phyloP scores from a whole-genome alignment of 1,139 yeast species.

The Candida dubliniensis region DNA sequence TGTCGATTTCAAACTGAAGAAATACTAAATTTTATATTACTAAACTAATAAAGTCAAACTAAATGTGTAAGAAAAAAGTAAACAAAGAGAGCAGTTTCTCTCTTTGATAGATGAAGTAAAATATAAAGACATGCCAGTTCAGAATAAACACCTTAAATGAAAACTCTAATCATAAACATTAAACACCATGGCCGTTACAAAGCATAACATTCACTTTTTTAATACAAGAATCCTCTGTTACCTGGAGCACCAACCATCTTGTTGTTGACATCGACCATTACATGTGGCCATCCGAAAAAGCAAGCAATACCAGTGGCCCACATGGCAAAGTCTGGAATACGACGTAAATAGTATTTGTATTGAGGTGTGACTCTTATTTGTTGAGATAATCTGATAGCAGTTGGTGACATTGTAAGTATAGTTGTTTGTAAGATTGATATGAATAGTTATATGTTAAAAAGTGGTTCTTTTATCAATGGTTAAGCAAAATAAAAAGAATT shows the following conservation, averaged over 20 bases:
- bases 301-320: constrained; percentile 35
- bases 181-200: too few species aligned
- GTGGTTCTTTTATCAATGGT: background rate
- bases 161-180: too few species aligned
- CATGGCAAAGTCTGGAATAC: constrained; percentile 31
- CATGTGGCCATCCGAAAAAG: constrained; percentile 43
- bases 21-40: background rate
- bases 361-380: constrained; percentile 19
- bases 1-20: background rate
- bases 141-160: background rate
- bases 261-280: constrained; percentile 25
- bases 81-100: too few species aligned
- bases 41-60: background rate
- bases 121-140: background rate
- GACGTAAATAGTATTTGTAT: constrained; percentile 26
- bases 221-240: constrained; percentile 11
- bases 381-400: constrained; percentile 11
- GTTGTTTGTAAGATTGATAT: background rate
- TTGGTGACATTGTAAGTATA: constrained; percentile 11
- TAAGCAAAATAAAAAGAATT: background rate
- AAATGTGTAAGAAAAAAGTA: background rate
- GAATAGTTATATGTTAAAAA: background rate
- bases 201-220: background rate
- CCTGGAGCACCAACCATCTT: constrained; percentile 28
- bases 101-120: too few species aligned